phyloP scores from a whole-genome alignment of 768 basidiomycete species.

The Mycena epipterygia region DNA sequence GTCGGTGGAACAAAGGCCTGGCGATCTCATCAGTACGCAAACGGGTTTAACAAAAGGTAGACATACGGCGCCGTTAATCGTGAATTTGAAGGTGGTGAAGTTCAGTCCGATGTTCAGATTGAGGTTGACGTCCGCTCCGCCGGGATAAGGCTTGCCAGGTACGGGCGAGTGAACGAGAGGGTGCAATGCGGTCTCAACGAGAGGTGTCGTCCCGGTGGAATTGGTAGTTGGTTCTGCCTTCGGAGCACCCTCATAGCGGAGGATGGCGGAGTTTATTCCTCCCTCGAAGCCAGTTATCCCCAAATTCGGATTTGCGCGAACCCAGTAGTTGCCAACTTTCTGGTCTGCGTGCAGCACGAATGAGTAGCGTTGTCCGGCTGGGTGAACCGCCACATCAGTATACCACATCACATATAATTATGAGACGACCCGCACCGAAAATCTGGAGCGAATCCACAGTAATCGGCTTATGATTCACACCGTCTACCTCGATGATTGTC shows the following conservation, averaged over 20 bases:
- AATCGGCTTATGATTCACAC: conserved; percentile 51
- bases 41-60: conserved; percentile 60
- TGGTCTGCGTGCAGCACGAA: conserved; percentile 56
- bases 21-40: too few relatives aligned
- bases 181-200: too few relatives aligned
- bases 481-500: conserved; percentile 44
- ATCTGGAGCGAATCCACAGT: conserved; percentile 55
- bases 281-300: conserved; percentile 46
- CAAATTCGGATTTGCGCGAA: conserved; percentile 63
- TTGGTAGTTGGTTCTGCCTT: conserved; percentile 44
- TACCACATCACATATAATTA: conserved; percentile 37
- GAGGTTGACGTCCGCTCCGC: too few relatives aligned
- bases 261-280: conserved; percentile 58
- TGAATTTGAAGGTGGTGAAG: conserved; percentile 36
- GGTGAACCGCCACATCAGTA: conserved; percentile 29
- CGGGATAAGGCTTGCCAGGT: conserved; percentile 47
- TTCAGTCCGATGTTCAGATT: conserved; percentile 51
- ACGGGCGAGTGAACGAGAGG: conserved; percentile 47
- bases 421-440: too few relatives aligned
- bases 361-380: conserved; percentile 58
- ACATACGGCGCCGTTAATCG: conserved; percentile 43
- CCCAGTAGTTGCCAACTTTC: conserved; percentile 53
- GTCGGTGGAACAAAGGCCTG: too few relatives aligned
- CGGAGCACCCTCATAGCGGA: conserved; percentile 52
- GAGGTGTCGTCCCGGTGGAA: too few relatives aligned